Conservation (phyloP, 1,284 basidiomycete species). For the Ustilago tritici region DNA sequence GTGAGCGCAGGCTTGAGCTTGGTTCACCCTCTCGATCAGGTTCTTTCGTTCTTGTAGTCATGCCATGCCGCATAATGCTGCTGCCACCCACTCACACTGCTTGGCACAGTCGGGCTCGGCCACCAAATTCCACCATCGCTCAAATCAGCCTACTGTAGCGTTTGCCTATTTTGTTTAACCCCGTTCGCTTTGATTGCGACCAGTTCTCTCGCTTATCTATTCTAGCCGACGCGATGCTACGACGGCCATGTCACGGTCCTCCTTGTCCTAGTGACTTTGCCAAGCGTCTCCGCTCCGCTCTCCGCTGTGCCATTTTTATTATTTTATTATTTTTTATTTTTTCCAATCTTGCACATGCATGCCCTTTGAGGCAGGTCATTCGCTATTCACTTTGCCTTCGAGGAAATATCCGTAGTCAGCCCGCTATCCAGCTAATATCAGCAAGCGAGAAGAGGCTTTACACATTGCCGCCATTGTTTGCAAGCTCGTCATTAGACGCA, state of each 20-base stretch:
- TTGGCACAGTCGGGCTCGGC: neutral
- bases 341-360: neutral
- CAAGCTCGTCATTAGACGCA: constrained; percentile 8
- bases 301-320: neutral
- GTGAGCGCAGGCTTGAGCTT: neutral
- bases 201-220: neutral
- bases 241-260: neutral
- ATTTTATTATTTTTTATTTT: too few relatives aligned
- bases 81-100: neutral
- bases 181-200: neutral
- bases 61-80: neutral
- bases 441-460: constrained; percentile 4
- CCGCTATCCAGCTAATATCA: neutral
- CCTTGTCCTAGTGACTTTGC: neutral
- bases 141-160: neutral
- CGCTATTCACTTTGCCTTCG: neutral
- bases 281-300: constrained; percentile 1
- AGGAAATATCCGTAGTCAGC: neutral
- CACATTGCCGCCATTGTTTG: constrained; percentile 9
- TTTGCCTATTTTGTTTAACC: neutral
- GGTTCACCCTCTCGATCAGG: neutral
- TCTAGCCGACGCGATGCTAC: neutral
- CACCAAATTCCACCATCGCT: neutral
- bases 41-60: neutral
- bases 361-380: constrained; percentile 2